Evolutionary conservation across 345 rosid species (phyloP).

Genomic region (Nephelium lappaceum): DNA sequence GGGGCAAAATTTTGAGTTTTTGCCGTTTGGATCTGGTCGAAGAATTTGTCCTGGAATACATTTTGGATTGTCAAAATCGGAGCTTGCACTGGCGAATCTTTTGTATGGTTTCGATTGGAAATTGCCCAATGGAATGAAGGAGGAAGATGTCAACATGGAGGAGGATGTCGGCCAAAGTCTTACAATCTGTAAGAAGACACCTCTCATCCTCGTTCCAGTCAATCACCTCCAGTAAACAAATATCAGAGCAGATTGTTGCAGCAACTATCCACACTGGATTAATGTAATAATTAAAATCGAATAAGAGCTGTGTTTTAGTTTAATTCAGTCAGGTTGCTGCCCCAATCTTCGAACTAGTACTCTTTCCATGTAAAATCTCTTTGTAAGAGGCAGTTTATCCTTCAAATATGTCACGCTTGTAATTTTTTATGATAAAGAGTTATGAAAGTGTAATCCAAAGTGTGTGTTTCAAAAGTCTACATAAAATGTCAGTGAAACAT

Average conservation of each 20-base stretch:
- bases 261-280: not conserved
- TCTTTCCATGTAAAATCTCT: not conserved
- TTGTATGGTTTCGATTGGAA: constrained; percentile 46
- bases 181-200: constrained; percentile 29
- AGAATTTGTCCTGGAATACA: constrained; percentile 41
- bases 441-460: too few relatives aligned
- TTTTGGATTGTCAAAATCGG: constrained; percentile 36
- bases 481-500: not conserved
- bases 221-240: constrained; percentile 1
- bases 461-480: too few relatives aligned
- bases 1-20: constrained; percentile 44
- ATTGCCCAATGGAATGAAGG: constrained; percentile 33
- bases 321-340: too few relatives aligned
- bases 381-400: not conserved
- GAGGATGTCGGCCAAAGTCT: constrained; percentile 39
- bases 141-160: constrained; percentile 39
- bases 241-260: not conserved
- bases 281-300: too few relatives aligned
- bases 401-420: not conserved
- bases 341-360: too few relatives aligned
- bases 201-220: constrained; percentile 33
- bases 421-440: not conserved
- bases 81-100: constrained; percentile 44
- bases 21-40: constrained; percentile 48
- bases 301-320: too few relatives aligned